Conservation (phyloP, 2,329 filamentous ascomycete genomes). For the Trichoderma semiorbis region DNA sequence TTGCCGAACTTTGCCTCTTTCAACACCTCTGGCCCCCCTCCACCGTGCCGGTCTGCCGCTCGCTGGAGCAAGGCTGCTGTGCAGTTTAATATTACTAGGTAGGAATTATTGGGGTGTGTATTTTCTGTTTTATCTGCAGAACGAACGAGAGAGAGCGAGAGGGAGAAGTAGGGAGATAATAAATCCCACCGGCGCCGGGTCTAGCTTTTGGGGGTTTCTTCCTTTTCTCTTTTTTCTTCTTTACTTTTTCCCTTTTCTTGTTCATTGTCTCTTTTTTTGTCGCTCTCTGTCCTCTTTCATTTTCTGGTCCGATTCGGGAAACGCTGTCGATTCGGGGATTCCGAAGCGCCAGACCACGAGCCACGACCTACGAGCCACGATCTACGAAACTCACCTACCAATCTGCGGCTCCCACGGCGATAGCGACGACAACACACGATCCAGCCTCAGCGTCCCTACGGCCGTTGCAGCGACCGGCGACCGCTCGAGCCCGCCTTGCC, state of each 20-base stretch:
- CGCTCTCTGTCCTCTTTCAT: background rate
- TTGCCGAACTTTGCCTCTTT: slow-evolving; percentile 6
- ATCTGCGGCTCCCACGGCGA: background rate
- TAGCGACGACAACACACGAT: background rate
- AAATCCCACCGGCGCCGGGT: slow-evolving; percentile 1
- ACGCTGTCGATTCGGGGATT: background rate
- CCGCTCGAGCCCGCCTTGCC: slow-evolving; percentile 3
- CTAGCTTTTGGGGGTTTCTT: background rate
- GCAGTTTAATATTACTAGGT: background rate
- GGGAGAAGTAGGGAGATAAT: background rate
- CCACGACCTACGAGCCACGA: background rate
- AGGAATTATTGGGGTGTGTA: background rate
- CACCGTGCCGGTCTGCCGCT: slow-evolving; percentile 15
- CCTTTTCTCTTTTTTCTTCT: background rate
- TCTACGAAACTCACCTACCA: background rate
- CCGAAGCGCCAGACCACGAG: background rate
- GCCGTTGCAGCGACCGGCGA: slow-evolving; percentile 3
- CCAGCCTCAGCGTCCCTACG: background rate
- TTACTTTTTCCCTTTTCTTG: background rate
- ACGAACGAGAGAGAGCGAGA: background rate
- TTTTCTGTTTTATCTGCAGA: background rate
- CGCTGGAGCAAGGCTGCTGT: slow-evolving; percentile 11
- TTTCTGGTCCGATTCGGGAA: background rate
- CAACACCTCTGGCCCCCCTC: slow-evolving; percentile 6
- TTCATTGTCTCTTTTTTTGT: background rate